Evolutionary conservation across 768 basidiomycete species (phyloP), one percentile per base, ranked within the genome.

Genomic region (Paxillus involutus): DNA sequence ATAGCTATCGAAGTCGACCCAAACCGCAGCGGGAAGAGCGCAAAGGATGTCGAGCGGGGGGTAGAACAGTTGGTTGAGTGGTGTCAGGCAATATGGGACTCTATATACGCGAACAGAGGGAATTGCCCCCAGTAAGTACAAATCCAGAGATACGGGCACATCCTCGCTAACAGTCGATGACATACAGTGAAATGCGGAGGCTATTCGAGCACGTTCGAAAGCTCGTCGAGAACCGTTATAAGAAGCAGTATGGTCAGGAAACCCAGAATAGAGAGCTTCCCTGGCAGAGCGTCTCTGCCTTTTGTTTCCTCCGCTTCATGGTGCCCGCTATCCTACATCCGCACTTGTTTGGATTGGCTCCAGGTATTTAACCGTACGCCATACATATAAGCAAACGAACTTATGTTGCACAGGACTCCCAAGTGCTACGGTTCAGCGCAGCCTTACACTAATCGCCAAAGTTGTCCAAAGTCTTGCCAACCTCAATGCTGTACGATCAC

Each of bases 381-480:
- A 16, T 12, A 26, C 16, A 10, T 8, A 11, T 10, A 32, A 40
- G 6, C 41, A 13, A 37, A 10, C 24, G n/a, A 47, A 44, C 61
- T 71, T 37, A 61, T 40, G n/a, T 52, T 35, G 11, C 32, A 4
- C 53, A 93, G 89, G 88, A 43, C 77, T 90, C 53, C 87, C 90
- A 4, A 78, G 78, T 51, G 65, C 75, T 17, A 73, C 83, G 9
- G 83, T 92, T 10, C 86, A 90, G 63, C 83, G 92, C 35, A 93
- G 86, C 66, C 77, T 95, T 47, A 94, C 88, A 0, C 67, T 91
- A 59, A 85, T 95, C 49, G 92, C 91, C 7, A 94, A 92, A 70
- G 89, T 88, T n/a, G 80, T 95, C 17, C 91, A 93, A 70, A 94
- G 88, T 59, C 74, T 94, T 39, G 93, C 93, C 6, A 95, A 95